Base-by-base conservation (phyloP, 1,139 yeast species). In the Suhomyces ambrosiae region DNA sequence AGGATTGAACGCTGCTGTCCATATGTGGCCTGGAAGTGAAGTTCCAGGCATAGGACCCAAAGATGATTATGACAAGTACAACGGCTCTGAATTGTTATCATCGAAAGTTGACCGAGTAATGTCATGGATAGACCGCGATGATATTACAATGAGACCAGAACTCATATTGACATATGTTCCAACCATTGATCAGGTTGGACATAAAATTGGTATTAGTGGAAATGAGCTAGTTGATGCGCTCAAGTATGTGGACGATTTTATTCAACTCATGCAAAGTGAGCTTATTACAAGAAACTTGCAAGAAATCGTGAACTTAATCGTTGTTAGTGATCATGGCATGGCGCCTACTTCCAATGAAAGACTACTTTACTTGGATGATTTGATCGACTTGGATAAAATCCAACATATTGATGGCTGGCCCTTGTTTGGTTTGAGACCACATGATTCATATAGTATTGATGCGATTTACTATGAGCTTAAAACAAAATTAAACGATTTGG, bases 21-120 rank as follows among this genome's bases (percentile, higher is more conserved):
- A 89, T 58, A 88, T 89, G 96, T 89, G 95, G 95, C 96, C 97
- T 0, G 96, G 96, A 1, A 81, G 89, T 44, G 95, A 87, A 51
- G 94, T 83, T 3, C 74, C 71, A 37, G 68, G 79, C 3, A 48
- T 65, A 3, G 72, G 71, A 5, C 68, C 62, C 23, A 56, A 84
- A 3, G 48, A 66, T 40, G 72, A 69, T 35, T 78, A 79, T 24
- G 92, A 84, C 50, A 62, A 63, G 41, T 89, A 74, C 60, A 81
- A 87, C 51, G 80, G 79, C 2, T 62, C 79, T 2, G 95, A 86
- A 56, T 49, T 72, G 2, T 63, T 88, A 17, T 68, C 76, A 4
- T 53, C 65, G 2, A 89, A 89, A 57, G 69, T 72, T 0, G 70
- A 68, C 19, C 60, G 84, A 24, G 71, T 90, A 0, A 58, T 82